Evolutionary conservation across 345 rosid species (phyloP), one percentile per base, ranked within the genome.

Genomic region (Ceriops tagal): DNA sequence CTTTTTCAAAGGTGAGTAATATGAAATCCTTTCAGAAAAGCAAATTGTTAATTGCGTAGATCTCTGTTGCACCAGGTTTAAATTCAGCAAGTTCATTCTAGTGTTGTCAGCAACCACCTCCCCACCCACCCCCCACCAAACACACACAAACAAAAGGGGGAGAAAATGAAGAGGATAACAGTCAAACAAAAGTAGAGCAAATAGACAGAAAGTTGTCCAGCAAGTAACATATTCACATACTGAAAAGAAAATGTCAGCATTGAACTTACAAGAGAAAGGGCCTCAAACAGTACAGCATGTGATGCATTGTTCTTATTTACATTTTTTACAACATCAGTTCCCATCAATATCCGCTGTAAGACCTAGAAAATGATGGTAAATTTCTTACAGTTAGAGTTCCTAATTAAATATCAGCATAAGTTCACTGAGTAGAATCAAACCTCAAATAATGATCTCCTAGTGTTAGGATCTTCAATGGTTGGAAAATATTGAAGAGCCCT

Each of bases 401-500:
- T 53, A 64, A 0, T 32, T 75, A 15, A 34, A 49, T 69, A 52
- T 26, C 51, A 68, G 61, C 35, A 26, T 53, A 71, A 69, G 53
- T 10, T 76, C 62, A 51, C 22, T 7, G 27, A 35, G 51, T 57
- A 64, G 64, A 79, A 64, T 5, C 56, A 61, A 80, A 96, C 99
- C 97, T 96, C 99, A 63, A 96, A 90, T 68, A 96, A 86, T 8
- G 96, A 75, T 88, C 89, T 90, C 79, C 92, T 83, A 19, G 90
- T 89, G 75, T 87, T 86, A 30, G 99, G 99, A 83, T 92, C 99
- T 87, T 96, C 99, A 69, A 96, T 82, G 57, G 97, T 83, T 18
- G 99, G 99, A 79, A 92, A 96, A 85, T 96, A 96, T 80, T 96
- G 98, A 78, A 96, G 98, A 61, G 88, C 95, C 87, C 99, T 89